These are phyloP conservation scores for Corylus americana DNA, from an alignment of 306 rosid species.

Conservation along the genomic window DNA sequence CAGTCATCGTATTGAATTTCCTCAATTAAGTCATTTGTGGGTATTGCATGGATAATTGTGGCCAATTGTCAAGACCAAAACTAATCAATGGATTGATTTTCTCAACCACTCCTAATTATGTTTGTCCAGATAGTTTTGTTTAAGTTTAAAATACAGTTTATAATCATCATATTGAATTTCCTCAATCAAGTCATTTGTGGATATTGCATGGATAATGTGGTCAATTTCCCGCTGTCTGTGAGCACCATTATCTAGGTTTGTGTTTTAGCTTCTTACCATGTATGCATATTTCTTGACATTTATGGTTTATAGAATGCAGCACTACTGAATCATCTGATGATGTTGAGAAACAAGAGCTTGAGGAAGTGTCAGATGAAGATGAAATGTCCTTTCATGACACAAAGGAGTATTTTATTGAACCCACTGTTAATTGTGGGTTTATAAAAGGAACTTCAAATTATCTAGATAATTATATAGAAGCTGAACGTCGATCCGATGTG, in stretches of 20 bases:
- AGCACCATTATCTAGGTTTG: background rate
- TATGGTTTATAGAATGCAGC: slow-evolving; percentile 73
- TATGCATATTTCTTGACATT: slow-evolving; percentile 19
- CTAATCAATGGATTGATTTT: background rate
- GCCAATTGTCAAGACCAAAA: slow-evolving; percentile 8
- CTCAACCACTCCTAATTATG: background rate
- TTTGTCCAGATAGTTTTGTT: background rate
- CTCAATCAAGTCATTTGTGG: background rate
- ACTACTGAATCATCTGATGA: slow-evolving; percentile 93
- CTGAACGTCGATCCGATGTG: slow-evolving; percentile 37
- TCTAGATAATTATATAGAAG: slow-evolving; percentile 32
- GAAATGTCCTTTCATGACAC: slow-evolving; percentile 72
- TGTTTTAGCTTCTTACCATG: background rate
- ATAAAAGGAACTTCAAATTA: slow-evolving; percentile 36
- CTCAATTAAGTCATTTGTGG: background rate
- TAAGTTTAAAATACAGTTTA: background rate
- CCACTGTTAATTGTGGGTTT: slow-evolving; percentile 48
- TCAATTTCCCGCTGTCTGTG: background rate
- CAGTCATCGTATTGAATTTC: background rate
- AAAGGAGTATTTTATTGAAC: slow-evolving; percentile 67
- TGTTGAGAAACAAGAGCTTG: slow-evolving; percentile 84
- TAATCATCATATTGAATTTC: background rate
- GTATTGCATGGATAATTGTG: background rate
- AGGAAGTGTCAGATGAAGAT: slow-evolving; percentile 90
- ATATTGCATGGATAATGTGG: background rate